Evolutionary conservation across 805 yeast species (phyloP), one percentile per base, ranked within the genome.

Genomic region (Blastobotrys peoriensis): DNA sequence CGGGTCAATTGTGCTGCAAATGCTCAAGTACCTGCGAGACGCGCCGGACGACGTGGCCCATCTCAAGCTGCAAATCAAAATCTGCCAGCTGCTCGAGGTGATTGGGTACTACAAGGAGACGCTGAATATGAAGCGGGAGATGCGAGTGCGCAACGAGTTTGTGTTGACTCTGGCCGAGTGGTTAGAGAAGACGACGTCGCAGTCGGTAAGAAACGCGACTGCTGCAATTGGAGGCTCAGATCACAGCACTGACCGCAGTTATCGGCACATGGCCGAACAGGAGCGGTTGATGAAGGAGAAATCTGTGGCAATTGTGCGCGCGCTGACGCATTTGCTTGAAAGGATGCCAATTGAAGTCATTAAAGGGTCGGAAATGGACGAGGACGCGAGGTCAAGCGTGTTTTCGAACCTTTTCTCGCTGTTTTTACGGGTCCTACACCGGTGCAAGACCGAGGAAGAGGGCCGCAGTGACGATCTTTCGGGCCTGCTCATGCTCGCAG

Each of bases 381-480:
- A 36, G 4, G 58, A 50, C 17, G 45, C 53, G 33, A 72, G 71
- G 51, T 68, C 73, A 37, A 57, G 66, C 28, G 67, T 67, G 5
- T 75, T 75, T 54, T 68, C 68, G 8, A 67, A 66, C 48, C 72
- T 71, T 49, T 75, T 75, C 50, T 65, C 75, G 4, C 49, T 75
- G 35, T 70, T 74, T 37, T 67, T 72, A 53, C 68, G 72, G 51
- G 67, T 73, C 17, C 62, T 75, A 39, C 74, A 75, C 35, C 48
- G 55, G 25, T 47, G 52, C 64, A 68, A 55, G 66, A 63, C 52
- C 41, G 49, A 48, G 38, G 53, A 54, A 18, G 48, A 44, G 4
- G 43, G 43, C 5, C 43, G 38, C 16, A 38, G 2, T 10, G 25
- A 9, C 30, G 48, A 8, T 21, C 21, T 41, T 25, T 8, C 30